Evolutionary conservation across 129 eudicot genomes (phyloP).

Genomic region (Artemisia tridentata): DNA sequence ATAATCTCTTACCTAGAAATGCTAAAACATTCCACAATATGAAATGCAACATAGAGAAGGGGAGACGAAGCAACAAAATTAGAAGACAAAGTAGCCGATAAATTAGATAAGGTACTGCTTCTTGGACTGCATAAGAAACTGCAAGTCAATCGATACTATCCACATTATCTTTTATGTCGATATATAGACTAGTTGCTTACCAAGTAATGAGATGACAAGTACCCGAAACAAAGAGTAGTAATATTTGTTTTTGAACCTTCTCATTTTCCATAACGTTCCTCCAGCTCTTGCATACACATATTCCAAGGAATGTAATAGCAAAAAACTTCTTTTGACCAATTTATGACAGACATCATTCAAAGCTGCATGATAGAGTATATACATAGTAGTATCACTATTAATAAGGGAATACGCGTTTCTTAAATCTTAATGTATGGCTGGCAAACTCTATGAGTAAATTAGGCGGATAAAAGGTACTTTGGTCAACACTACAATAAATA

Average conservation of each 20-base stretch:
- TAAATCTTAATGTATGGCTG: no score
- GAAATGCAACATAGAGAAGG: neutral
- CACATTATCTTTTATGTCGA: neutral
- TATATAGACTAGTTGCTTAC: neutral
- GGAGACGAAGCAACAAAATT: neutral
- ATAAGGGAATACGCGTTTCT: neutral
- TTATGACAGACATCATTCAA: neutral
- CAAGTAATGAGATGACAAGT: neutral
- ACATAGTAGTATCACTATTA: neutral
- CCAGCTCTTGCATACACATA: neutral
- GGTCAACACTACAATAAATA: no score
- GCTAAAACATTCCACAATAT: neutral
- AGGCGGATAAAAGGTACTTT: no score
- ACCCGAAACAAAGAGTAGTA: neutral
- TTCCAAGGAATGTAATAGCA: neutral
- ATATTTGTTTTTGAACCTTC: neutral
- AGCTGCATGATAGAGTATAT: conserved; percentile 4
- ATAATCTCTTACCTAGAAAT: neutral
- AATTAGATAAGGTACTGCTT: neutral
- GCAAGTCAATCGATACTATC: no score
- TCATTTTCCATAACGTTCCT: neutral
- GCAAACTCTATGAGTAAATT: neutral
- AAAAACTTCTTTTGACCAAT: neutral
- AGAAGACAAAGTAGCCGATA: neutral
- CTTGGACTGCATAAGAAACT: neutral